Evolutionary conservation across 257 asterid species (phyloP).

Genomic region (Salvia rosmarinus): DNA sequence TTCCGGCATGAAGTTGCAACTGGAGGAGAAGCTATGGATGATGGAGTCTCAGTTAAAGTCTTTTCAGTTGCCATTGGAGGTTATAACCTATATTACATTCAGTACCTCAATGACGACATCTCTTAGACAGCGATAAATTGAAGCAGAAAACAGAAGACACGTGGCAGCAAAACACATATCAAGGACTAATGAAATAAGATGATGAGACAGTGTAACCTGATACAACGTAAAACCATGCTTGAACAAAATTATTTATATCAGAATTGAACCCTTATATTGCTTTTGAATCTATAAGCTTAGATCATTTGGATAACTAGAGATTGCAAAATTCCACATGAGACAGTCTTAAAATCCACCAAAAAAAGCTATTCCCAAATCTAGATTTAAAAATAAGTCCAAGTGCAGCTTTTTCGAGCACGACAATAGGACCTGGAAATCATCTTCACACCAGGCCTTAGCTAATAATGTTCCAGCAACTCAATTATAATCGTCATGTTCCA

Average conservation of each 20-base stretch:
- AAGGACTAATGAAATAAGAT: not conserved
- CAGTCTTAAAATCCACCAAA: not conserved
- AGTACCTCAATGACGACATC: not conserved
- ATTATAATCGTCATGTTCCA: not conserved
- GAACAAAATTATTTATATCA: constrained; percentile 5
- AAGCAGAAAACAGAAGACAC: not conserved
- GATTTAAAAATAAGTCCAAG: not conserved
- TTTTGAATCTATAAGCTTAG: not conserved
- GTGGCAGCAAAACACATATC: not conserved
- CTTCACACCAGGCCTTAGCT: not conserved
- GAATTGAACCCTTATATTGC: not conserved
- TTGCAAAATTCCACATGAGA: too few species aligned
- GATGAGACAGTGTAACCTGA: constrained; percentile 3
- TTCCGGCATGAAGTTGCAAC: constrained; percentile 72
- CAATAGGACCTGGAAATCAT: constrained; percentile 13
- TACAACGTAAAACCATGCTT: not conserved
- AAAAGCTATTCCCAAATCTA: not conserved
- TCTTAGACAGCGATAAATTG: not conserved
- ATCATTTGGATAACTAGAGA: not conserved
- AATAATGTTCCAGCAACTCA: not conserved
- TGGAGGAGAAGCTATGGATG: constrained; percentile 51
- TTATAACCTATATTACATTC: constrained; percentile 27
- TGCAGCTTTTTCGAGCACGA: constrained; percentile 2
- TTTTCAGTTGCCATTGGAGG: constrained; percentile 53
- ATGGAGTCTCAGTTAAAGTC: constrained; percentile 40